These are phyloP conservation scores for Penicillium turbatum DNA, from an alignment of 495 filamentous ascomycete species.

Conservation along the genomic window DNA sequence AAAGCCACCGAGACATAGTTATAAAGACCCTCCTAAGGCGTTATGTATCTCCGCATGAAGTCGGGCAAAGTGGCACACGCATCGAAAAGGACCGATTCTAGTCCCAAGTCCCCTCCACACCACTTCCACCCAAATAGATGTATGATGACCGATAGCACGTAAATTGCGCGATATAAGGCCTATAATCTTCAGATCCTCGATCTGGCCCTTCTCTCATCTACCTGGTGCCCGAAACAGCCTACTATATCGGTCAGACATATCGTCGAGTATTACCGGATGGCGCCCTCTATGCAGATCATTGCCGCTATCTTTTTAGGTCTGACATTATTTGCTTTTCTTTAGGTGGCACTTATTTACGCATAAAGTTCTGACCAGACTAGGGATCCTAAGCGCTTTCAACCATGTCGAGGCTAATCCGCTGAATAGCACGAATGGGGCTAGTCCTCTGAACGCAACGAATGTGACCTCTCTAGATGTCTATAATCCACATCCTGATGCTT, in stretches of 20 bases:
- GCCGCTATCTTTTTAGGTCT: slow-evolving; percentile 4
- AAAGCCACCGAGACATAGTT: too few relatives aligned
- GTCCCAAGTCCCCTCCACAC: not conserved
- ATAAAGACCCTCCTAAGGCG: not conserved
- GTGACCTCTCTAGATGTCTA: slow-evolving; percentile 2
- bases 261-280: not conserved
- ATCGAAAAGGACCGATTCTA: not conserved
- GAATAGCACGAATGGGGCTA: too few relatives aligned
- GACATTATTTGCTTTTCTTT: not conserved
- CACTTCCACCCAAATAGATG: not conserved
- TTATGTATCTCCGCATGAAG: not conserved
- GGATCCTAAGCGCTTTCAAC: not conserved
- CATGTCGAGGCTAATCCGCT: slow-evolving; percentile 12
- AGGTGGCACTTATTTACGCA: not conserved
- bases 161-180: slow-evolving; percentile 4
- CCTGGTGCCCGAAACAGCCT: not conserved
- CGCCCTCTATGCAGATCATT: not conserved
- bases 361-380: not conserved
- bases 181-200: not conserved
- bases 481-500: not conserved
- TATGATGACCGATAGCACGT: not conserved
- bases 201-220: not conserved
- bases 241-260: not conserved
- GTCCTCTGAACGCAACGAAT: slow-evolving; percentile 3
- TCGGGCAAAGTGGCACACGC: not conserved